phyloP scores from a whole-genome alignment of 1,284 basidiomycete species.

The Malassezia psittaci region DNA sequence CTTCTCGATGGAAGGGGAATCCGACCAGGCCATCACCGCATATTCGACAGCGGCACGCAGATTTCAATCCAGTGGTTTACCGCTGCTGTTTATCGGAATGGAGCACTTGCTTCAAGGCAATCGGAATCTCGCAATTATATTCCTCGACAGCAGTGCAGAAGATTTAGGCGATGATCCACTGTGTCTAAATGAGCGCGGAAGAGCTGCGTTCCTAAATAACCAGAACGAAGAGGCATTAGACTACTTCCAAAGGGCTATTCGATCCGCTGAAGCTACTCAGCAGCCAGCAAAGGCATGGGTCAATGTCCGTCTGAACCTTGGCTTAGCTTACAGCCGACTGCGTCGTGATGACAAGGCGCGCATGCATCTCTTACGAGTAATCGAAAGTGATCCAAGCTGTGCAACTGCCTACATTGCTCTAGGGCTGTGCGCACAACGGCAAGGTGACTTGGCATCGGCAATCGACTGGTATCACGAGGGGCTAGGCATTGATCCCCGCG shows the following conservation, averaged over 20 bases:
- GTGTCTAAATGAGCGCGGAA: constrained; percentile 80
- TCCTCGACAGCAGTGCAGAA: constrained; percentile 65
- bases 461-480: constrained; percentile 35
- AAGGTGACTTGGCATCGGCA: constrained; percentile 29
- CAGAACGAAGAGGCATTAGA: constrained; percentile 61
- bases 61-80: constrained; percentile 86
- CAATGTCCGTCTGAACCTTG: constrained; percentile 61
- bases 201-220: constrained; percentile 76
- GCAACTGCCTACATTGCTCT: constrained; percentile 32
- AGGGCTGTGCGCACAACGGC: constrained; percentile 32
- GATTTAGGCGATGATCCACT: constrained; percentile 80
- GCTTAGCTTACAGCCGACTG: constrained; percentile 21
- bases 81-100: constrained; percentile 92
- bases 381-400: constrained; percentile 34
- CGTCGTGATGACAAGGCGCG: constrained; percentile 22
- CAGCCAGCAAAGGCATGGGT: constrained; percentile 72
- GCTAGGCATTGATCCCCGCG: constrained; percentile 16
- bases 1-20: constrained; percentile 91
- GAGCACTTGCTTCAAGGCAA: constrained; percentile 88
- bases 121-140: constrained; percentile 69
- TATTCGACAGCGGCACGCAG: constrained; percentile 91
- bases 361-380: constrained; percentile 21
- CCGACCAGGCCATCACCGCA: constrained; percentile 88
- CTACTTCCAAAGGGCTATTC: constrained; percentile 51
- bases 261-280: constrained; percentile 59